Evolutionary conservation across 495 filamentous ascomycete genomes (phyloP).

Genomic region (Aspergillus biplanus): DNA sequence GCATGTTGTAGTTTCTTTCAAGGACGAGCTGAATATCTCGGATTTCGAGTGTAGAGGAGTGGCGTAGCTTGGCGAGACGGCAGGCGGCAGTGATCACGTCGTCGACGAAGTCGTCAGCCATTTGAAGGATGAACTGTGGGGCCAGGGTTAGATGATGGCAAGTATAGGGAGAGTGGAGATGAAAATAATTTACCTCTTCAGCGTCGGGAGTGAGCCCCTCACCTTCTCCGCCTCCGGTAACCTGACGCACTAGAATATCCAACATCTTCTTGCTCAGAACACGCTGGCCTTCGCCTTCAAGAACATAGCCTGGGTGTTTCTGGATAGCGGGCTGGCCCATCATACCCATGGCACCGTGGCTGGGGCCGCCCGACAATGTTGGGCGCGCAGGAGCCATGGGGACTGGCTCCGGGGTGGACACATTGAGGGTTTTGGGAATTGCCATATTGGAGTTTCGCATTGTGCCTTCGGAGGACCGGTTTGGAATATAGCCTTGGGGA

Average conservation of each 20-base stretch:
- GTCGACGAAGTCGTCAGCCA: conserved; percentile 95
- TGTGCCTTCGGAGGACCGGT: conserved; percentile 50
- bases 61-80: conserved; percentile 87
- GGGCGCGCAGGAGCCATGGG: conserved; percentile 72
- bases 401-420: conserved; percentile 71
- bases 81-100: conserved; percentile 84
- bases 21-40: conserved; percentile 94
- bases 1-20: conserved; percentile 97
- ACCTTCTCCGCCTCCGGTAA: conserved; percentile 78
- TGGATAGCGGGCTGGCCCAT: conserved; percentile 84
- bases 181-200: conserved; percentile 72
- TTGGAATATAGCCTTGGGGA: conserved; percentile 53
- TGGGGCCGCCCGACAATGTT: conserved; percentile 75
- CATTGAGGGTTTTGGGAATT: conserved; percentile 79
- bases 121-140: conserved; percentile 75
- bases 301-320: conserved; percentile 77
- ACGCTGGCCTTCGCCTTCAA: conserved; percentile 87
- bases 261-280: conserved; percentile 95
- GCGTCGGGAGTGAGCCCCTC: conserved; percentile 82
- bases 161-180: neutral
- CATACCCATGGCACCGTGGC: conserved; percentile 70
- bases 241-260: conserved; percentile 91
- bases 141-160: conserved; percentile 21
- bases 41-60: conserved; percentile 85
- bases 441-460: conserved; percentile 62